A percentile compares a stretch with the other conserved stretches of the same genome.
Conservation (phyloP, 139 green algal species). For the Chlamydomonas urium region DNA sequence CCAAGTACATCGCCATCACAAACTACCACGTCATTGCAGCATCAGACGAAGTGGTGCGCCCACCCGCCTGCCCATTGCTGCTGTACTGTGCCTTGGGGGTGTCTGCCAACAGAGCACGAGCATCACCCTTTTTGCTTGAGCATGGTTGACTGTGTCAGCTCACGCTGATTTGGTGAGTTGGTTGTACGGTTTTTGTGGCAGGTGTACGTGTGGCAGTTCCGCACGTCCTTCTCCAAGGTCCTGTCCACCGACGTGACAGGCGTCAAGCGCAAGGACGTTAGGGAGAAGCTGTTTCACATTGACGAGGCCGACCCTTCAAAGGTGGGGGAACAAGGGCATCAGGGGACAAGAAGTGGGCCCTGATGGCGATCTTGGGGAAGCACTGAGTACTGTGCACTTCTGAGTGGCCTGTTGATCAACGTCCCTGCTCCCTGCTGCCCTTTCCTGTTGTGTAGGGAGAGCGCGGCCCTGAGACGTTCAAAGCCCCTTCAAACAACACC, state of each 20-base stretch:
- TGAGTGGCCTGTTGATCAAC: no score
- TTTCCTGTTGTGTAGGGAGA: slow-evolving; percentile 23
- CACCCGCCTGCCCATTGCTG: background rate
- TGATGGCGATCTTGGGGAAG: no score
- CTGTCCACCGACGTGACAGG: slow-evolving; percentile 44
- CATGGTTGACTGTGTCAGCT: slow-evolving; percentile 45
- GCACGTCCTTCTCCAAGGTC: slow-evolving; percentile 47
- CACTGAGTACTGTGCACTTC: no score
- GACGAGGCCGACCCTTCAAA: slow-evolving; percentile 31
- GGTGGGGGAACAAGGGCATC: no score
- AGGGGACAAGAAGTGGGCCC: no score
- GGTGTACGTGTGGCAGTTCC: slow-evolving; percentile 77
- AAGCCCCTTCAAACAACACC: background rate
- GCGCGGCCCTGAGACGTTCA: slow-evolving; percentile 29
- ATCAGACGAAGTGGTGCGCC: slow-evolving; percentile 32
- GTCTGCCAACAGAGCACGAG: background rate
- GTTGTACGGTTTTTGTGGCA: no score
- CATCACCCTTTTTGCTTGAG: background rate
- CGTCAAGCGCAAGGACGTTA: slow-evolving; percentile 44
- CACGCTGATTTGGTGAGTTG: no score
- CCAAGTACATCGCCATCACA: slow-evolving; percentile 21
- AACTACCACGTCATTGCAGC: slow-evolving; percentile 20
- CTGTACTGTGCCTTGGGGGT: background rate
- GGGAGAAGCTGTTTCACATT: slow-evolving; percentile 63
- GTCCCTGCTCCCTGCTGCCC: no score